These are phyloP conservation scores for Aspergillus ostianus DNA, from an alignment of 495 filamentous ascomycete genomes.

Conservation along the genomic window DNA sequence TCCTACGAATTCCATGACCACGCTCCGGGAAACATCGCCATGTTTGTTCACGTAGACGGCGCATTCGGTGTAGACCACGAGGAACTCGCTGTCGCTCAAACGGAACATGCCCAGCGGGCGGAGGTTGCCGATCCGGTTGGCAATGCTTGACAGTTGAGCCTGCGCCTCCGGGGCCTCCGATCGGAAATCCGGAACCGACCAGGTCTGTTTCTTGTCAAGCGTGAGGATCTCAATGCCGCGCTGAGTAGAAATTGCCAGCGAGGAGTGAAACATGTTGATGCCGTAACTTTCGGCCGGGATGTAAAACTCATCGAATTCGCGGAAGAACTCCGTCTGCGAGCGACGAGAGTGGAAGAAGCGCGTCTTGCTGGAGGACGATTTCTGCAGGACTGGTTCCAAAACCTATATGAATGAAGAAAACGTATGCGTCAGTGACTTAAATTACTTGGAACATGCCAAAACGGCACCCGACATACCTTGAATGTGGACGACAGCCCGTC, in stretches of 20 bases:
- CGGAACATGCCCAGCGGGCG: conserved; percentile 95
- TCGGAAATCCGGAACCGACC: conserved; percentile 83
- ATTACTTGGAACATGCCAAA: not conserved
- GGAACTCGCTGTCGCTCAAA: conserved; percentile 86
- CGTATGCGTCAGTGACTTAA: not conserved
- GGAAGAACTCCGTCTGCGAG: conserved; percentile 90
- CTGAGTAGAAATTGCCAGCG: conserved; percentile 84
- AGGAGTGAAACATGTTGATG: conserved; percentile 92
- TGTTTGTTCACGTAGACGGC: conserved; percentile 98
- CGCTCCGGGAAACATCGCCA: conserved; percentile 85
- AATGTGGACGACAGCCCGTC: conserved; percentile 89
- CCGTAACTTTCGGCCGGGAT: conserved; percentile 94
- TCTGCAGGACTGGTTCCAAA: conserved; percentile 91
- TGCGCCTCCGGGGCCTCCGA: conserved; percentile 45
- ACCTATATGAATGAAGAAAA: conserved; percentile 48
- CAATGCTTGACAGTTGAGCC: conserved; percentile 75
- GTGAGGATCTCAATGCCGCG: conserved; percentile 96
- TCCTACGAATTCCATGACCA: conserved; percentile 97
- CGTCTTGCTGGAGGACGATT: conserved; percentile 54
- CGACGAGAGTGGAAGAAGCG: conserved; percentile 60
- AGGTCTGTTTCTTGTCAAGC: conserved; percentile 91
- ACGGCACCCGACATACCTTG: conserved; percentile 51
- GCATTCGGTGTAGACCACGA: conserved; percentile 91
- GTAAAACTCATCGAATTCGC: conserved; percentile 98
- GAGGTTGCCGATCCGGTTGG: conserved; percentile 72